Conservation (phyloP, 179 eudicot genomes). For the Camellia oleifera region DNA sequence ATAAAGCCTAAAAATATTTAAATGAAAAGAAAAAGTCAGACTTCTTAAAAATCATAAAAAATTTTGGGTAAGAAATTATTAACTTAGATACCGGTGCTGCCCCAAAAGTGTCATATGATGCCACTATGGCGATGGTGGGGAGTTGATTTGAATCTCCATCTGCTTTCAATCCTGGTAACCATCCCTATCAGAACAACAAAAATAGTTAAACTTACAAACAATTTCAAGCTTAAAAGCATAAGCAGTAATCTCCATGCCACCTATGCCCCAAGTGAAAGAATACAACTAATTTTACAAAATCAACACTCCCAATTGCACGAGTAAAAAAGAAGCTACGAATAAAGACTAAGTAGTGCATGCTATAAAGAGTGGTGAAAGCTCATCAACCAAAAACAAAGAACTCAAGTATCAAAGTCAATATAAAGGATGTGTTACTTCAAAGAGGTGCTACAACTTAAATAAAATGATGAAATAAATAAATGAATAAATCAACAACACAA, state of each 20-base stretch:
- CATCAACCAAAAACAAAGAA: not conserved
- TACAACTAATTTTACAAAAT: not conserved
- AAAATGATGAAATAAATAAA: not conserved
- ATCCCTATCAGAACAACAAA: slow-evolving; percentile 54
- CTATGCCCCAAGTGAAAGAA: not conserved
- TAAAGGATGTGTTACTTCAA: not conserved
- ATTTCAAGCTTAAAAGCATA: slow-evolving; percentile 11
- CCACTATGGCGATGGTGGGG: slow-evolving; percentile 95
- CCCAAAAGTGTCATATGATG: slow-evolving; percentile 97
- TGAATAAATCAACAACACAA: not conserved
- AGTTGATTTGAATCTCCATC: slow-evolving; percentile 91
- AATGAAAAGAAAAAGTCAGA: not conserved
- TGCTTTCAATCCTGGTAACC: slow-evolving; percentile 93
- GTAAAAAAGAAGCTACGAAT: not conserved
- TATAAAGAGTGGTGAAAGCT: not conserved
- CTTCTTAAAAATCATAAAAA: slow-evolving; percentile 1
- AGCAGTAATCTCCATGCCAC: not conserved
- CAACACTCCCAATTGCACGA: not conserved
- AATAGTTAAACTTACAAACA: slow-evolving; percentile 7
- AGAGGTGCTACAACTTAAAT: not conserved
- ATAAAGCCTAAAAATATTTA: slow-evolving; percentile 54
- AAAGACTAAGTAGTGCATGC: not conserved
- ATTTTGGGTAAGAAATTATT: not conserved
- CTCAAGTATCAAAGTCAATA: not conserved
- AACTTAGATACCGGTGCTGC: slow-evolving; percentile 81